Conservation (phyloP, 1,284 basidiomycete species). For the Hemileia vastatrix region DNA sequence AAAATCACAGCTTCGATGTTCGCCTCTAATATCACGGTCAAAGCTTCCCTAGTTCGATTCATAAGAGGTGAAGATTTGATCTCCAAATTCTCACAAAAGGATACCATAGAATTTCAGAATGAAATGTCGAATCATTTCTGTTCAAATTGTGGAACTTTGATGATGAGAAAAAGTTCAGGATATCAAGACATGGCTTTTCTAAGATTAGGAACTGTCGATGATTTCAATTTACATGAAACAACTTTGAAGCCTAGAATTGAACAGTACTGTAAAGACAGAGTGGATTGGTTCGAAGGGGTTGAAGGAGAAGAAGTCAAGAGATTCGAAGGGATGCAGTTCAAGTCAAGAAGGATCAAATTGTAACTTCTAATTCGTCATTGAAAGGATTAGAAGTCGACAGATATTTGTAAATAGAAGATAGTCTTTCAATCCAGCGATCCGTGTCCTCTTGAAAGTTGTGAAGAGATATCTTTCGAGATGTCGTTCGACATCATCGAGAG, state of each 20-base stretch:
- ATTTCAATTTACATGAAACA: constrained; percentile 39
- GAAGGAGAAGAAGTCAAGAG: too few species aligned
- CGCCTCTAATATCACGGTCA: constrained; percentile 42
- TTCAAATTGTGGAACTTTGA: constrained; percentile 42
- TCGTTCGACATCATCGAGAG: background rate
- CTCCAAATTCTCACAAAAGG: constrained; percentile 30
- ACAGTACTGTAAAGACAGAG: constrained; percentile 37
- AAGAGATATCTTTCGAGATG: background rate
- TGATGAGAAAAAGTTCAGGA: constrained; percentile 33
- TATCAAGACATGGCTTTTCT: constrained; percentile 33
- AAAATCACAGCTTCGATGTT: constrained; percentile 45
- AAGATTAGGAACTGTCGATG: constrained; percentile 43
- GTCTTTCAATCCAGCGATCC: background rate
- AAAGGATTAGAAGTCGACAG: background rate
- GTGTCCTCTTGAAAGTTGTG: background rate
- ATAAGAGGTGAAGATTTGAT: constrained; percentile 38
- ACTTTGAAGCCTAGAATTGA: constrained; percentile 39
- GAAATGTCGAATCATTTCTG: constrained; percentile 46
- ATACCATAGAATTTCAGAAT: constrained; percentile 31
- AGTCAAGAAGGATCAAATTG: background rate
- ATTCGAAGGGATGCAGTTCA: background rate
- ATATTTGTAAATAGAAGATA: background rate
- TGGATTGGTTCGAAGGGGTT: constrained; percentile 33
- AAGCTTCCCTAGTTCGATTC: constrained; percentile 32
- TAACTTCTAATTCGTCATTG: background rate